Evolutionary conservation across 306 rosid genomes (phyloP).

Genomic region (Glycine tomentella): DNA sequence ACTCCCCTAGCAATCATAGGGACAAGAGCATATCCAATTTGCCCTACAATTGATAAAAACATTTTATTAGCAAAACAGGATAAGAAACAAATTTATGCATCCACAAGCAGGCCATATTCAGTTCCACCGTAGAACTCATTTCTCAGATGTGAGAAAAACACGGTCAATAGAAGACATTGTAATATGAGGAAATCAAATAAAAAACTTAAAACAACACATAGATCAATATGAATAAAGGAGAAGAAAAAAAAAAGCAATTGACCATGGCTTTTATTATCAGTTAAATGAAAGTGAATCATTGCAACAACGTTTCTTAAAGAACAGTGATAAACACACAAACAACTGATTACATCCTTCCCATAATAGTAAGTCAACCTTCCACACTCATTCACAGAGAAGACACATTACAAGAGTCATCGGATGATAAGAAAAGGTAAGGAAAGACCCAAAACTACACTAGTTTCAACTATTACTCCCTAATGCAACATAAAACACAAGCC

Average conservation of each 20-base stretch:
- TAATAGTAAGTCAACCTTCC: background rate
- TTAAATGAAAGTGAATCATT: background rate
- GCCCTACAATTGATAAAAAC: slow-evolving; percentile 66
- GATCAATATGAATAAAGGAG: background rate
- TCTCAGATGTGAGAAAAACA: no score
- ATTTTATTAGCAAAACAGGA: slow-evolving; percentile 34
- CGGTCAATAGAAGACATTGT: background rate
- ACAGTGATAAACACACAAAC: background rate
- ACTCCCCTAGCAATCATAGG: slow-evolving; percentile 99
- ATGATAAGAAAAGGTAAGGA: background rate
- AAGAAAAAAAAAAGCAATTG: background rate
- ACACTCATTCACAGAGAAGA: slow-evolving; percentile 7
- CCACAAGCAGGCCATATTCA: background rate
- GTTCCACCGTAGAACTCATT: background rate
- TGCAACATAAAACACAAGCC: background rate
- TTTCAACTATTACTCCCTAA: background rate
- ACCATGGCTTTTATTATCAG: background rate
- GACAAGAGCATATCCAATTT: slow-evolving; percentile 97
- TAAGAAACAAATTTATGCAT: background rate
- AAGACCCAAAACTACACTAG: background rate
- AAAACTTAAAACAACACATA: background rate
- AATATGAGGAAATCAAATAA: background rate
- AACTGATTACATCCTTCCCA: background rate
- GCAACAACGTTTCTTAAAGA: background rate
- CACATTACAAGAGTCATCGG: slow-evolving; percentile 2